Base-by-base conservation (phyloP, 1,284 basidiomycete species). In the Austroboletus niveus region DNA sequence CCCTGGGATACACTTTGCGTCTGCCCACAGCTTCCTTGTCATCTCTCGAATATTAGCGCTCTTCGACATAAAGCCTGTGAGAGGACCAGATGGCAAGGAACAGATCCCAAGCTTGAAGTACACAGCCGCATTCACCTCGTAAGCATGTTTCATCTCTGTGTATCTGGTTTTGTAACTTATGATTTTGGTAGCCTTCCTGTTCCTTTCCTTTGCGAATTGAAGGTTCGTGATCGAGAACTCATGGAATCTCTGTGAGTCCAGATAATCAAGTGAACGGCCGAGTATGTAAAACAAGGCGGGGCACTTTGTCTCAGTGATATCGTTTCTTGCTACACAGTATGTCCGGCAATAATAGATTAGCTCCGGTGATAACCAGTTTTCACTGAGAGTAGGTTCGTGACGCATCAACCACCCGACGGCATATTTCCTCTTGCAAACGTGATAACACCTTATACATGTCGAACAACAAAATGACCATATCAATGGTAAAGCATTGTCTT, bases 1-100 rank as follows among this genome's bases (percentile, higher is more conserved):
- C 69, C 71, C 50, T 68, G 73, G 53, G 71, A 76, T 56, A 64
- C 72, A 44, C 57, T 79, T 27, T 76, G 74, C 61, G 14, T 55
- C 57, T 40, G 42, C 52, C 10, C 47, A 56, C 3, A 56, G 44
- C 70, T 74, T 79, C 48, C 68, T 71, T n/a, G 69, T 77, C 31
- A 75, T 74, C 42, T 72, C 72, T 9, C 62, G 55, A 8, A 49
- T 75, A 20, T 56, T 79, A 36, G 62, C 74, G 7, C 68, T 71
- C 14, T 76, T 72, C 57, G 58, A 73, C 49, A 71, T 79, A 30
- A 50, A 58, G 24, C 72, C 72, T 57, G 22, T 15, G 5, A 41
- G 8, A 27, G 39, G 49, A 32, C 42, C 42, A 11, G 51, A 53
- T 5, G 51, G 51, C 24, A 66, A 68, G 5, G 50, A 67, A 12